Percentiles rank a stretch among this genome's conserved stretches.
These are phyloP conservation scores for Coemansia sp. DNA, from an alignment of 192 early-diverging fungal genomes.

Conservation along the genomic window DNA sequence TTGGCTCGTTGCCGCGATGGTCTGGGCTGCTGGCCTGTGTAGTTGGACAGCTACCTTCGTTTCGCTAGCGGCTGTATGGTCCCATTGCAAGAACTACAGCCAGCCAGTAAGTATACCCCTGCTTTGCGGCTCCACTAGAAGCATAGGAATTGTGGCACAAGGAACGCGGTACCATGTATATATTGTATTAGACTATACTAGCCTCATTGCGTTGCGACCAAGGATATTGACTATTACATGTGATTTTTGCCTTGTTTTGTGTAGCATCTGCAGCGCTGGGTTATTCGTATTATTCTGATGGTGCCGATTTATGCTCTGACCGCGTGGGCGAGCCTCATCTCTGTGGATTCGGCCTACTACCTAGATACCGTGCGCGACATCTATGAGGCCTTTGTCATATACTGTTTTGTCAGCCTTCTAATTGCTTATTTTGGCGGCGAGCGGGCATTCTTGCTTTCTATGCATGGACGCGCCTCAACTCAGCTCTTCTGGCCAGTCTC, in stretches of 20 bases:
- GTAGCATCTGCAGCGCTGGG: conserved; percentile 64
- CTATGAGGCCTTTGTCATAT: conserved; percentile 96
- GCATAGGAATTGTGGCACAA: neutral
- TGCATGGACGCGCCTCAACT: conserved; percentile 76
- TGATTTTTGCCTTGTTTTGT: neutral
- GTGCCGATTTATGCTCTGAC: conserved; percentile 90
- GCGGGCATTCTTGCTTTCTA: conserved; percentile 74
- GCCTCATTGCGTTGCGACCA: too few species aligned
- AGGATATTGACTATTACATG: neutral
- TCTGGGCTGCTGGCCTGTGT: conserved; percentile 48
- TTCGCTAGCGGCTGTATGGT: conserved; percentile 53
- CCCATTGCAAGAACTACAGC: conserved; percentile 57
- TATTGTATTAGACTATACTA: neutral
- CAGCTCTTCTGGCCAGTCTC: conserved; percentile 83
- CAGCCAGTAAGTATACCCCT: conserved; percentile 36
- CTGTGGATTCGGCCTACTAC: conserved; percentile 75
- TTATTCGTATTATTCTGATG: conserved; percentile 68
- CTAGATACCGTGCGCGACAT: conserved; percentile 90
- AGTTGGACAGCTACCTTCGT: conserved; percentile 51
- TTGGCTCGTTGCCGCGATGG: conserved; percentile 46
- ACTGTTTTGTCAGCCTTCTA: conserved; percentile 88
- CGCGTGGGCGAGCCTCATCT: conserved; percentile 75
- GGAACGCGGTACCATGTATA: neutral
- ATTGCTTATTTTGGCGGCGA: conserved; percentile 91
- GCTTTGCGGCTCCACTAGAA: neutral